Percentiles rank a stretch among this genome's conserved stretches.
phyloP scores from a whole-genome alignment of 768 basidiomycete genomes.

The Leccinellum luteum region DNA sequence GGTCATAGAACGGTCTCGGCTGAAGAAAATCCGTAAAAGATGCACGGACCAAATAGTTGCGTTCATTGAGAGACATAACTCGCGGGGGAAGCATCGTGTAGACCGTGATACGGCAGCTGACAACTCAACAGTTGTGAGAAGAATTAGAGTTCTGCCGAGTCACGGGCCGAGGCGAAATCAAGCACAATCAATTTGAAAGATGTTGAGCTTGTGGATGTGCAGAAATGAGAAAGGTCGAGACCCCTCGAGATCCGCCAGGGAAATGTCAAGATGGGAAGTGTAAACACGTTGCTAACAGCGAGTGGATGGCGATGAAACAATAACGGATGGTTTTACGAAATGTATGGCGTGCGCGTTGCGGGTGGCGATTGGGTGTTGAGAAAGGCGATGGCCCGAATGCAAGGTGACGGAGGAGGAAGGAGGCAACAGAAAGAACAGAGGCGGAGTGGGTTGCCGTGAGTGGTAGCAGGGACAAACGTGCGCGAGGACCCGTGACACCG shows the following conservation, averaged over 20 bases:
- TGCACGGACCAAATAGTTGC: not conserved
- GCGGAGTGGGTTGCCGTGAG: conserved; percentile 5
- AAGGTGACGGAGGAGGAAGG: conserved; percentile 7
- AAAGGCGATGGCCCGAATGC: conserved; percentile 7
- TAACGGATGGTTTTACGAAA: conserved; percentile 17
- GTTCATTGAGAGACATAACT: not conserved
- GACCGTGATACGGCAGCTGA: not conserved
- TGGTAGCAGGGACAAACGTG: conserved; percentile 32
- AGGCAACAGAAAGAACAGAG: conserved; percentile 1
- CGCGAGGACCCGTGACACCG: conserved; percentile 37
- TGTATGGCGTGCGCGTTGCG: conserved; percentile 22
- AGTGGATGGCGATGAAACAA: conserved; percentile 8
- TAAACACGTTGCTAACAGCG: conserved; percentile 18
- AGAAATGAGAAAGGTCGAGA: not conserved
- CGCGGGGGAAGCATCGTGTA: not conserved
- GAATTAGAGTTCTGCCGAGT: conserved; percentile 16
- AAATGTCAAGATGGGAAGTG: not conserved
- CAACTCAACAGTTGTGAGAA: conserved; percentile 6
- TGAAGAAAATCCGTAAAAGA: not conserved
- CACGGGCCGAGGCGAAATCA: not conserved
- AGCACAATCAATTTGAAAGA: conserved; percentile 25
- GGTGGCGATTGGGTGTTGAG: conserved; percentile 22
- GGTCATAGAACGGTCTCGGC: not conserved
- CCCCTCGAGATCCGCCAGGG: not conserved
- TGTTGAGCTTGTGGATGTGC: conserved; percentile 7